Base-by-base conservation (phyloP, 1,284 basidiomycete species). In the Cryptococcus amylolentus region DNA sequence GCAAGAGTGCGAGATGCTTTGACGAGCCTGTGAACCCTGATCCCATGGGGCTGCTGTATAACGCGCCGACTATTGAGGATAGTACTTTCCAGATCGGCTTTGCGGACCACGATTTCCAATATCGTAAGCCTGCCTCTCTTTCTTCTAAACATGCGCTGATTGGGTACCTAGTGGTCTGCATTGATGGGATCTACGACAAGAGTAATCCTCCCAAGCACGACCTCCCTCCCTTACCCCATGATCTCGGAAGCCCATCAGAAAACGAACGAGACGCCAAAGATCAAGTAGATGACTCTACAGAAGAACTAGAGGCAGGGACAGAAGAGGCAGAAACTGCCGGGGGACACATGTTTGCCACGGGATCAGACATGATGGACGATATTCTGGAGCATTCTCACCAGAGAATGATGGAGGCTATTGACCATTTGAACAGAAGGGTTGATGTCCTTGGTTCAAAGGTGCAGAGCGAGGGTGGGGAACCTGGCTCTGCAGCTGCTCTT, bases 361-460 rank as follows among this genome's bases (percentile, higher is more conserved):
- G 72, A 28, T 71, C 67, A 41, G 66, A 68, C 41, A 68, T 77
- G 20, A 66, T 79, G 56, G 76, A 78, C 55, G 72, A 71, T 48
- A 76, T 78, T 28, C 65, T 79, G 5, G 61, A 63, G 26, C 73
- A 77, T 56, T 73, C 72, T 4, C 71, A 76, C 49, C 61, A 67
- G n/a, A 62, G 76, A 16, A 73, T 78, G 70, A 55, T 77, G 28
- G 74, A 75, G 31, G 66, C 71, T 13, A 73, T 79, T 26, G 66
- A 67, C 8, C 64, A 59, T 8, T 61, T 78, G 2, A 65, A 66
- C 16, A 47, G 62, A 23, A 58, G 68, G 23, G 63, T 76, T 9
- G 72, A 76, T 54, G 58, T 61, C 1, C 37, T 72, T 16, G 61
- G 57, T n/a, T 52, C 47, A 16, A 31, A 35, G 26, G 18, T 37